Evolutionary conservation across 129 eudicot species (phyloP).

Genomic region (Solidago caesia): DNA sequence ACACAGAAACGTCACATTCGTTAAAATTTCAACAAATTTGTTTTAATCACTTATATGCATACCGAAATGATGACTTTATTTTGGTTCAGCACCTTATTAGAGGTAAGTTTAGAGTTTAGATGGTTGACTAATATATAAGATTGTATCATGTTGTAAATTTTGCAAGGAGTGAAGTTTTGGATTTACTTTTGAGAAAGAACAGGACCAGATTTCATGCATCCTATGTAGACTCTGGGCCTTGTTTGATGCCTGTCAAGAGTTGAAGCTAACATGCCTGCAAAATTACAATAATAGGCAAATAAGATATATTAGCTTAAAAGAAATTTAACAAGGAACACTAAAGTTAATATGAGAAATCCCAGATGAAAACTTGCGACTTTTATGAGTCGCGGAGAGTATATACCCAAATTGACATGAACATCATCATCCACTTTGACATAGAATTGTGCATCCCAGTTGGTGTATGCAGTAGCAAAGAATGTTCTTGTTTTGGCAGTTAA

Average conservation of each 20-base stretch:
- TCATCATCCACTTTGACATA: conserved; percentile 78
- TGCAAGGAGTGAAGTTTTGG: not conserved
- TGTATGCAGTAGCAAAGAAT: conserved; percentile 61
- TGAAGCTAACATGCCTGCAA: conserved; percentile 55
- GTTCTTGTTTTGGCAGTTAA: conserved; percentile 68
- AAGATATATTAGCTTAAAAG: not conserved
- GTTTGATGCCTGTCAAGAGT: conserved; percentile 54
- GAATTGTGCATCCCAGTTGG: conserved; percentile 73
- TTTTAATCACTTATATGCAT: too few species aligned
- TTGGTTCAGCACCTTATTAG: not conserved
- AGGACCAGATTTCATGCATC: conserved; percentile 77
- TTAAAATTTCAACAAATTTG: not conserved
- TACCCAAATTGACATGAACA: conserved; percentile 66
- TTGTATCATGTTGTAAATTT: not conserved
- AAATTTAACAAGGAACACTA: not conserved
- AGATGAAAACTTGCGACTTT: conserved; percentile 4
- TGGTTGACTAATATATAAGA: not conserved
- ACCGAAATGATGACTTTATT: too few species aligned
- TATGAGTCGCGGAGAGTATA: not conserved
- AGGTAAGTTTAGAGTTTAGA: not conserved
- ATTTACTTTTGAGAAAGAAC: conserved; percentile 61
- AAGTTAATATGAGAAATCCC: conserved; percentile 5
- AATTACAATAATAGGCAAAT: conserved; percentile 4
- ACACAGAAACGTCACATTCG: conserved; percentile 12
- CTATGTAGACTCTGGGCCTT: conserved; percentile 58